Base-by-base conservation (phyloP, 1,284 basidiomycete genomes). In the Pulveroboletus sp. region DNA sequence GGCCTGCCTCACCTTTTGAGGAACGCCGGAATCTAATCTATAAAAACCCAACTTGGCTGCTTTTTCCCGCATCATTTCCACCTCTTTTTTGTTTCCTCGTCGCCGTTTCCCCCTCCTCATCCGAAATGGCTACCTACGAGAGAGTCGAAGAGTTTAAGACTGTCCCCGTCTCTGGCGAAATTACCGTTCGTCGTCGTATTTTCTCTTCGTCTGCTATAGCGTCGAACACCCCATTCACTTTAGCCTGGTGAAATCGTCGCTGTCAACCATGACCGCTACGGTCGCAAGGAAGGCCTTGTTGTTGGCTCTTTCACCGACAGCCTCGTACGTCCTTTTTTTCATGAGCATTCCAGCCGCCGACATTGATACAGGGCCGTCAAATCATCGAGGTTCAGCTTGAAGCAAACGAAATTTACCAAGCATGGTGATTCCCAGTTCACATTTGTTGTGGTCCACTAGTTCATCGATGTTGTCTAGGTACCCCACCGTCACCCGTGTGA, bases 241-340 rank as follows among this genome's bases (percentile, higher is more conserved):
- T 64, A 88, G 86, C 81, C 86, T 53, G 90, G 89, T 62, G 89
- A 91, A 71, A 80, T 91, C 66, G 89, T 91, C 70, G 77, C 86
- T 51, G 84, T 91, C 66, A 79, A 83, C 65, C 80, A 89, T 65
- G 82, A 82, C 48, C 51, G 71, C 40, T 78, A 79, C 61, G 84
- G 84, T 63, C 77, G 81, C 61, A 82, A 78, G 66, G 88, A 91
- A 66, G 89, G 89, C 53, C 80, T 91, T 58, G 89, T 91, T 60
- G 74, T 90, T 44, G 87, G 87, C 45, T 80, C 85, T 36, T 84
- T 87, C 73, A 67, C 82, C 54, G 89, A 91, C 78, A 77, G 78
- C 62, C 72, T 78, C 53, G 89, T 90, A 70, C 62, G 86, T 78
- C 16, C n/a, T 46, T 39, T 44, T 33, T 45, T 39, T 45, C 35